Evolutionary conservation across 1,139 yeast species (phyloP).

Genomic region (Geotrichum europaeum): DNA sequence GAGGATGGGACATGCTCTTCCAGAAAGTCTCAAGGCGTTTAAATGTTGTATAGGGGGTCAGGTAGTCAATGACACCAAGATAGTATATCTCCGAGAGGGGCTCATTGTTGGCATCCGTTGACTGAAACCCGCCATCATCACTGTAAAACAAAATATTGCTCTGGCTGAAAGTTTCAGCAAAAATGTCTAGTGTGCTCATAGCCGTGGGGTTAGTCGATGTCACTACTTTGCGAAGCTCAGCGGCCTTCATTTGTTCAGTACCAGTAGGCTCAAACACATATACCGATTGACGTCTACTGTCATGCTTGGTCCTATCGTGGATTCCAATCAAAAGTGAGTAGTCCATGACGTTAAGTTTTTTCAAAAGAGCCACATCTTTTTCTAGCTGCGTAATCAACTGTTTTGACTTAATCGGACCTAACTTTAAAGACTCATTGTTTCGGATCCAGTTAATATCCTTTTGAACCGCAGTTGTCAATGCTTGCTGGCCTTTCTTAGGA

Average conservation of each 20-base stretch:
- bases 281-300: conserved; percentile 36
- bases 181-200: conserved; percentile 32
- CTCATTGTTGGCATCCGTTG: conserved; percentile 59
- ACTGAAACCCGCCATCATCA: conserved; percentile 81
- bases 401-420: conserved; percentile 65
- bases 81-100: conserved; percentile 73
- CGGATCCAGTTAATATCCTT: conserved; percentile 90
- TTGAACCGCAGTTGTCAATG: conserved; percentile 38
- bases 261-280: conserved; percentile 35
- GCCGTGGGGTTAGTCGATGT: conserved; percentile 36
- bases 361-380: conserved; percentile 65
- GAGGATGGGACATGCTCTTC: conserved; percentile 65
- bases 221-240: conserved; percentile 36
- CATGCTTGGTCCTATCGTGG: conserved; percentile 64
- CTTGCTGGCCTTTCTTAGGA: conserved; percentile 26
- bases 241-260: conserved; percentile 26
- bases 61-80: conserved; percentile 88
- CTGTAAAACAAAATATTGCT: conserved; percentile 55
- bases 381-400: conserved; percentile 63
- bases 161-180: conserved; percentile 28
- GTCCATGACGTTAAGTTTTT: conserved; percentile 85
- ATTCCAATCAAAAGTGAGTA: conserved; percentile 84
- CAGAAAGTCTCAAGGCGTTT: conserved; percentile 83
- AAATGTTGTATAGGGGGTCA: conserved; percentile 73
- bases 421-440: conserved; percentile 50